Conservation (phyloP, 768 basidiomycete species). For the Phylloporus sp. region DNA sequence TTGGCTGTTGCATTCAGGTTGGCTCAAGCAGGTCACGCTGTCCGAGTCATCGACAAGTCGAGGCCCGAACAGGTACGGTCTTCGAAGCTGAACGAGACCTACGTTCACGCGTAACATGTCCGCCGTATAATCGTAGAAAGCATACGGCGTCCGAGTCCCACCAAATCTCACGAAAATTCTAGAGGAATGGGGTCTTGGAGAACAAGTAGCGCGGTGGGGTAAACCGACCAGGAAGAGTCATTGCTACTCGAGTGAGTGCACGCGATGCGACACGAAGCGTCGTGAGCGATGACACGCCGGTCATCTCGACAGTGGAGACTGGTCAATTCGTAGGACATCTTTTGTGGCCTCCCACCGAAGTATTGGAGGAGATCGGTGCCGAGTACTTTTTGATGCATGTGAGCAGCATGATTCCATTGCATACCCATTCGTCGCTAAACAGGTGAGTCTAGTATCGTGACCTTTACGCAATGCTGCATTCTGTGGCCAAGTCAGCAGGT, state of each 20-base stretch:
- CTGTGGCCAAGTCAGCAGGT: constrained; percentile 42
- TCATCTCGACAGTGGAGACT: constrained; percentile 31
- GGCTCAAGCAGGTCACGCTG: constrained; percentile 47
- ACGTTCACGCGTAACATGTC: not conserved
- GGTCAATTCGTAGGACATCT: constrained; percentile 41
- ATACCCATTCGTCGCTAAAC: not conserved
- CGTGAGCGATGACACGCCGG: not conserved
- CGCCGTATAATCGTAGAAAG: constrained; percentile 19
- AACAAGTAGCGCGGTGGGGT: constrained; percentile 35
- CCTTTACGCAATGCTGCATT: constrained; percentile 42
- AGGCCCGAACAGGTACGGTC: constrained; percentile 34
- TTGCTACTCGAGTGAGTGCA: constrained; percentile 14
- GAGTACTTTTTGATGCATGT: constrained; percentile 48
- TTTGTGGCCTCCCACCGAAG: constrained; percentile 38
- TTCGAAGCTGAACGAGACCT: not conserved
- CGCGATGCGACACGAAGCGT: not conserved
- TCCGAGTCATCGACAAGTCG: constrained; percentile 49
- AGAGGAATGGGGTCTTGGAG: constrained; percentile 47
- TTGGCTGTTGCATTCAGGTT: constrained; percentile 52
- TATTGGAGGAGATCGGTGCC: constrained; percentile 42
- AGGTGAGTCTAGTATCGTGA: constrained; percentile 43
- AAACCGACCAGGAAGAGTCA: constrained; percentile 9
- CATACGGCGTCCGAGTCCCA: constrained; percentile 41
- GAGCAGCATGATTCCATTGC: constrained; percentile 18
- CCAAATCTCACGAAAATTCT: constrained; percentile 55